phyloP scores from a whole-genome alignment of 2,329 filamentous ascomycete genomes.

The Talaromyces albobiverticillius region DNA sequence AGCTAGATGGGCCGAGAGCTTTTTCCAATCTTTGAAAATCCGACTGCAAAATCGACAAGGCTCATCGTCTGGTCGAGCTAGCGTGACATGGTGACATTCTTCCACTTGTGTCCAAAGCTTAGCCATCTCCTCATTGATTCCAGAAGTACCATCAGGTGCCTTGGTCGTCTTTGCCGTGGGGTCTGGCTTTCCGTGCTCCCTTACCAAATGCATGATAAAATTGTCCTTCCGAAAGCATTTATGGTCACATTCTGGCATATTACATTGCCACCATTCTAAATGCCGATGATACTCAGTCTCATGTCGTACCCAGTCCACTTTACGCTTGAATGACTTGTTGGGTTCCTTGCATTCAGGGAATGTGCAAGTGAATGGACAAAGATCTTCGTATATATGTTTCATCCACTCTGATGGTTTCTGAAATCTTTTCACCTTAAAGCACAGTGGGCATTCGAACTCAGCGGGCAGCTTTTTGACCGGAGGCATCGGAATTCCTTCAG shows the following conservation, averaged over 20 bases:
- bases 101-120: constrained; percentile 76
- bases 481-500: constrained; percentile 75
- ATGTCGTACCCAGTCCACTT: constrained; percentile 93
- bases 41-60: constrained; percentile 85
- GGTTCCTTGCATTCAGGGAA: constrained; percentile 78
- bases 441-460: constrained; percentile 85
- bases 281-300: constrained; percentile 90
- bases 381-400: constrained; percentile 91
- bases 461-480: constrained; percentile 74
- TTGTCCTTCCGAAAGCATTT: constrained; percentile 86
- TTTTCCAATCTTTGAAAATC: constrained; percentile 81
- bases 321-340: constrained; percentile 92
- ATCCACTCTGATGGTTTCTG: constrained; percentile 95
- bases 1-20: constrained; percentile 85
- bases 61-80: constrained; percentile 66
- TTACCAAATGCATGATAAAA: constrained; percentile 86
- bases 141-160: constrained; percentile 17
- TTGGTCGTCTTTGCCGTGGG: constrained; percentile 74
- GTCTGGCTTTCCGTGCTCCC: constrained; percentile 83
- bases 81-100: constrained; percentile 69
- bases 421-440: constrained; percentile 80
- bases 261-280: constrained; percentile 86
- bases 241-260: constrained; percentile 75
- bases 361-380: constrained; percentile 90
- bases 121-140: constrained; percentile 41